Conservation (phyloP, 179 eudicot species). For the Sideroxylon spinosum region DNA sequence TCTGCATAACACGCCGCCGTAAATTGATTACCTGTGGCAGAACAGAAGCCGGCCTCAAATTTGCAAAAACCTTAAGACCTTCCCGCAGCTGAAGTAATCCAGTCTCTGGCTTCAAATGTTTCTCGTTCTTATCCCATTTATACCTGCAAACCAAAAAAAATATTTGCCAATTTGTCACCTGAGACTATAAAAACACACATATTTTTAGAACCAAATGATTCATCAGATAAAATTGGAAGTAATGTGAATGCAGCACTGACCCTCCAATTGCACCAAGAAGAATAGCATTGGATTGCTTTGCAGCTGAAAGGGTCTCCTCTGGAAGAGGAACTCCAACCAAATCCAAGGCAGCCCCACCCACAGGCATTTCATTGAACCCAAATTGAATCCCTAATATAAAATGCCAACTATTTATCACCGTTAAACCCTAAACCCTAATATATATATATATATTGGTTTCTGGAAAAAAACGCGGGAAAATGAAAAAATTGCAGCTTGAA, state of each 20-base stretch:
- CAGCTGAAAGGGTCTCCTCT: conserved; percentile 73
- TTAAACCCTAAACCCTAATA: conserved; percentile 15
- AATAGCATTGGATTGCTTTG: conserved; percentile 84
- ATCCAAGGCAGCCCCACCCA: conserved; percentile 89
- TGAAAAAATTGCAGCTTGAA: neutral
- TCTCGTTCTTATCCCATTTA: conserved; percentile 91
- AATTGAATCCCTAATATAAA: conserved; percentile 58
- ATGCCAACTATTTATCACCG: neutral
- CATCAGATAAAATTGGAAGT: neutral
- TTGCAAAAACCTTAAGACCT: conserved; percentile 94
- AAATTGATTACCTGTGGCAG: conserved; percentile 66
- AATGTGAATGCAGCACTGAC: conserved; percentile 27
- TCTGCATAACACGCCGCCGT: neutral
- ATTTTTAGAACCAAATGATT: neutral
- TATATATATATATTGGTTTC: no score
- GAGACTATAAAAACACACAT: neutral
- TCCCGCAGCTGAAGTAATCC: conserved; percentile 93
- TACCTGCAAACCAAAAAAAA: conserved; percentile 42
- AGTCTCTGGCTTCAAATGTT: conserved; percentile 90
- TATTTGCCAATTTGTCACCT: neutral
- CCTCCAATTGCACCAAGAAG: conserved; percentile 99
- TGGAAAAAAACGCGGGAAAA: neutral
- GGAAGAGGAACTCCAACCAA: conserved; percentile 87
- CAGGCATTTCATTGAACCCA: conserved; percentile 76
- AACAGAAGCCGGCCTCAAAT: conserved; percentile 92